phyloP scores from a whole-genome alignment of 1,284 basidiomycete species.

The Ustilago shanxiensis region DNA sequence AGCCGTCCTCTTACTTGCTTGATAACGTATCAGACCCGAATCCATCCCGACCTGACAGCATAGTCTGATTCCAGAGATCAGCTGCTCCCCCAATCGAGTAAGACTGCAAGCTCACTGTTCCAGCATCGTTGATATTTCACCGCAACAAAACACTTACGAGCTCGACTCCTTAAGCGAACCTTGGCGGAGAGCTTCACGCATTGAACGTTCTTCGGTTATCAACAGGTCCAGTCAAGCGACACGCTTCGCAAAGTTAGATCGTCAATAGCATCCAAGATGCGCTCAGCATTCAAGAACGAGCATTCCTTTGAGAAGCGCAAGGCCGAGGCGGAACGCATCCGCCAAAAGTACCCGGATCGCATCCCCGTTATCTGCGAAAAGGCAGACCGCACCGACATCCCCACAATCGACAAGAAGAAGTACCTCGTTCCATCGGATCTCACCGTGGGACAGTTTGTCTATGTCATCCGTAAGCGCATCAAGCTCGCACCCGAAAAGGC shows the following conservation, averaged over 20 bases:
- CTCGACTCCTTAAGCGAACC: neutral
- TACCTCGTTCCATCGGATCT: slow-evolving; percentile 99
- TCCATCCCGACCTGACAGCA: neutral
- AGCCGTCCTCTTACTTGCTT: neutral
- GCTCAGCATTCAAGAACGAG: slow-evolving; percentile 99
- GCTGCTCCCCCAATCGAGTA: neutral
- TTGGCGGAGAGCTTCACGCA: neutral
- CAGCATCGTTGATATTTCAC: neutral
- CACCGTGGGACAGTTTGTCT: slow-evolving; percentile 93
- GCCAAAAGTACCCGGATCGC: slow-evolving; percentile 98
- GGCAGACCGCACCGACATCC: slow-evolving; percentile 97
- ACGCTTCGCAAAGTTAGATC: neutral
- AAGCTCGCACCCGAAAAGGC: slow-evolving; percentile 99
- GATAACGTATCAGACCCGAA: neutral
- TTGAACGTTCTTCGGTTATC: neutral
- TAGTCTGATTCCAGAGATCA: neutral
- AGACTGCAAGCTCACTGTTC: neutral
- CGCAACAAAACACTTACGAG: neutral
- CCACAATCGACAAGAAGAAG: slow-evolving; percentile 99
- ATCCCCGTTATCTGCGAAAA: slow-evolving; percentile 99
- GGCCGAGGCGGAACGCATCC: slow-evolving; percentile 92
- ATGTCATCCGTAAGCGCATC: slow-evolving; percentile 99
- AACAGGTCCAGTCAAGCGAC: neutral
- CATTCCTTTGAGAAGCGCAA: slow-evolving; percentile 99
- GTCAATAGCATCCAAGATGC: slow-evolving; percentile 74